Evolutionary conservation across 2,329 filamentous ascomycete genomes (phyloP), one percentile per base, ranked within the genome.

Genomic region (Pseudodiploospora longispora): DNA sequence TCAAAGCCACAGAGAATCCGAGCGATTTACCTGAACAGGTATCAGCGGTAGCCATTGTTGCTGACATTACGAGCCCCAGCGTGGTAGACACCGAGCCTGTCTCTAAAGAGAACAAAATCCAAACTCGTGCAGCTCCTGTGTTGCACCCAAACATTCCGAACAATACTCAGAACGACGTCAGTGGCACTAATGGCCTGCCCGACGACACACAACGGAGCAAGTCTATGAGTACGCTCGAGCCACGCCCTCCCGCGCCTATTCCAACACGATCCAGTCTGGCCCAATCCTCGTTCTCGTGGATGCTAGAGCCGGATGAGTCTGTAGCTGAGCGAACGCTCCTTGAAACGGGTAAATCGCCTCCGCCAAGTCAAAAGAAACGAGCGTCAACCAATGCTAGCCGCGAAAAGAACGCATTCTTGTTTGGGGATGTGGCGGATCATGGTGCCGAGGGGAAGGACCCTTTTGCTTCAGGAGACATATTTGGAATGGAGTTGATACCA

Each of bases 211-310:
- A 19, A 19, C 19, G 19, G 19, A 19, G 19, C 19, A 19, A 19
- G 19, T 19, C 19, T 19, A 19, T 19, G 19, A 19, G 19, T 19
- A 19, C 19, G 19, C 19, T 19, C n/a, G 40, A 43, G 12, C 33
- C 45, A 36, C 52, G 54, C 4, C 61, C 48, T 43, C 55, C 57
- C 38, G 63, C 49, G 51, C 65, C 75, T 2, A 72, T 80, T 10
- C 78, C 77, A 0, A 78, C 78, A 19, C 74, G 82, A 27, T 84
- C 83, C 4, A 78, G 74, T 1, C 70, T 88, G 31, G 82, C 83
- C 1, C 83, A 86, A 52, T 87, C 85, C 6, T 84, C 82, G 4
- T 89, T 87, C 60, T 82, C 84, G 1, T 88, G 83, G 82, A 89
- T 89, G 83, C 70, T 89, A 2, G 80, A 82, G 51, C 75, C 74